Evolutionary conservation across 495 filamentous ascomycete genomes (phyloP).

Genomic region (Podospora didyma): DNA sequence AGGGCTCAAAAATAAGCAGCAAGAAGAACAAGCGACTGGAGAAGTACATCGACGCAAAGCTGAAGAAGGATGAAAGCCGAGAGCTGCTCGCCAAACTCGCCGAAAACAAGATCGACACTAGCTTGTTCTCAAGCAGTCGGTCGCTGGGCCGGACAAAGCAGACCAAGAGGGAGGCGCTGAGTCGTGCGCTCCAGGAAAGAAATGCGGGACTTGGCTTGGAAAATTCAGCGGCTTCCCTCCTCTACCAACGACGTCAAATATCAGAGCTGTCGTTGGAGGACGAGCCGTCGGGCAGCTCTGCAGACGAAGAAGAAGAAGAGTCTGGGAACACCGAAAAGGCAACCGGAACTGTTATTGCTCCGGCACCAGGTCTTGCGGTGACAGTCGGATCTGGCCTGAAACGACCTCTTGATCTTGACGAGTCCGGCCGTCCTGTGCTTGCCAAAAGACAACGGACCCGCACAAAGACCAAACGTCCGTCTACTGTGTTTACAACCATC

Average conservation of each 20-base stretch:
- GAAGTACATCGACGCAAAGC: conserved; percentile 96
- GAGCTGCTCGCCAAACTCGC: conserved; percentile 80
- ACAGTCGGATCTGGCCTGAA: conserved; percentile 77
- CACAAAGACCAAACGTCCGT: conserved; percentile 41
- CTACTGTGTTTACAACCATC: conserved; percentile 23
- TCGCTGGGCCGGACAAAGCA: conserved; percentile 64
- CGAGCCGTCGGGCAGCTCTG: conserved; percentile 24
- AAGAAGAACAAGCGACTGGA: conserved; percentile 95
- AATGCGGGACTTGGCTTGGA: conserved; percentile 54
- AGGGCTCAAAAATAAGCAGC: conserved; percentile 70
- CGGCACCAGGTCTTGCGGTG: background rate
- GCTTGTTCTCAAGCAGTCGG: conserved; percentile 68
- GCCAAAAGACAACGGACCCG: conserved; percentile 61
- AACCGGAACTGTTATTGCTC: background rate
- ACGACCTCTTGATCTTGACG: conserved; percentile 73
- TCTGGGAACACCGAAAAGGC: conserved; percentile 9
- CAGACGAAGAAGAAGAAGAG: conserved; percentile 27
- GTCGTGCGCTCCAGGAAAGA: conserved; percentile 54
- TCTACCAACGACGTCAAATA: conserved; percentile 28
- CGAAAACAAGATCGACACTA: conserved; percentile 74
- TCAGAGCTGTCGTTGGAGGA: conserved; percentile 12
- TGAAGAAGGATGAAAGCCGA: conserved; percentile 89
- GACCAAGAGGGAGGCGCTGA: conserved; percentile 62
- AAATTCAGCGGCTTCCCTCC: conserved; percentile 29
- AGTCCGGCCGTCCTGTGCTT: conserved; percentile 73